A percentile compares a stretch with the other conserved stretches of the same genome.
Conservation (phyloP, 1,284 basidiomycete genomes). For the Thelephora terrestris region DNA sequence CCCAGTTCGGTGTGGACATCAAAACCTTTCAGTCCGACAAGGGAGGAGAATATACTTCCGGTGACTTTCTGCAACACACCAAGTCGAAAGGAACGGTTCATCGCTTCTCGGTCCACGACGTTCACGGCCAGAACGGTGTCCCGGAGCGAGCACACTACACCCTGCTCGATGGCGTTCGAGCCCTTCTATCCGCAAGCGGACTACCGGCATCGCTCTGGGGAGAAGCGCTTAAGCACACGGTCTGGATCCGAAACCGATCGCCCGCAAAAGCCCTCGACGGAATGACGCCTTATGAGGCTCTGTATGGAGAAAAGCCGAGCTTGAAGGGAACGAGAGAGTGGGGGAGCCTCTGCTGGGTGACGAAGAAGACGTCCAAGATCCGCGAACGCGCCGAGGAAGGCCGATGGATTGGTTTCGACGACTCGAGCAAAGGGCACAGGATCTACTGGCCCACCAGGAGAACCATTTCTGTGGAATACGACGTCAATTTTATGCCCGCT, state of each 20-base stretch:
- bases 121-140: conserved; percentile 25
- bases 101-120: conserved; percentile 25
- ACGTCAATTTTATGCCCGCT: conserved; percentile 16
- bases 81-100: conserved; percentile 18
- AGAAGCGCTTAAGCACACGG: conserved; percentile 4
- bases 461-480: conserved; percentile 22
- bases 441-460: conserved; percentile 26
- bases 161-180: conserved; percentile 5
- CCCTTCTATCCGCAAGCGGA: not conserved
- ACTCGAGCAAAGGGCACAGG: conserved; percentile 19
- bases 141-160: conserved; percentile 25
- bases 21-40: conserved; percentile 11
- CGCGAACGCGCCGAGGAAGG: conserved; percentile 16
- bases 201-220: conserved; percentile 7
- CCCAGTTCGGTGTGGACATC: conserved; percentile 1
- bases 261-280: conserved; percentile 7
- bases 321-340: not conserved
- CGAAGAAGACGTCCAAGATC: conserved; percentile 18
- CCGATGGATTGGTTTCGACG: conserved; percentile 22
- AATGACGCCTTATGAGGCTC: conserved; percentile 7
- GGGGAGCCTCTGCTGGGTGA: not conserved
- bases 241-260: conserved; percentile 7
- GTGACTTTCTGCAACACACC: conserved; percentile 18
- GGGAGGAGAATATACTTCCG: conserved; percentile 13
- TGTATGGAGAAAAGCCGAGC: conserved; percentile 5